Base-by-base conservation (phyloP, 345 rosid species). In the Laguncularia racemosa region DNA sequence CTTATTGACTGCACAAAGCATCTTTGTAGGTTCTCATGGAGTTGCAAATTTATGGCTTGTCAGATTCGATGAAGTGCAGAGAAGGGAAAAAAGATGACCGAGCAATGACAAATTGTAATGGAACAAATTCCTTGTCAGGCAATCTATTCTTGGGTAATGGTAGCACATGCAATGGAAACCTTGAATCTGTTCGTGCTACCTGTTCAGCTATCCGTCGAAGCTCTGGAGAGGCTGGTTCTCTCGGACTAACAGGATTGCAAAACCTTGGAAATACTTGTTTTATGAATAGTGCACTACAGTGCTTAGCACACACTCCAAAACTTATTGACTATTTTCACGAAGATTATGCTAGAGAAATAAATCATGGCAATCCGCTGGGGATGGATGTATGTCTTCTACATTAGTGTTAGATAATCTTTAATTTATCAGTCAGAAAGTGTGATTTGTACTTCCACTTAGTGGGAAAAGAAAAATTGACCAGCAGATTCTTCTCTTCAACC, bases 201-300 rank as follows among this genome's bases (percentile, higher is more conserved):
- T 75, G 81, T 55, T 76, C 73, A 65, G 62, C 70, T n/a, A 66
- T 72, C 60, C 63, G 71, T 64, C 85, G 79, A 69, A 86, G 72
- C 75, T 73, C 88, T 47, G 86, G 90, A 60, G 97, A 93, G 79
- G 86, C 85, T 60, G 99, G 99, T 64, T 85, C 84, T 63, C 74
- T 93, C 76, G 99, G 99, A 61, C 66, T 93, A 80, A 79, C 95
- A 45, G 99, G 97, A 70, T 76, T 93, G 69, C 99, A 89, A 75
- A 93, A 93, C 76, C 90, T 93, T 57, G 99, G 97, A 74, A 93
- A 93, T 71, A 93, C 99, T 61, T 93, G 99, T 71, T 93, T 93
- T 75, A 87, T 93, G 99, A 93, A 93, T 68, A 93, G 99, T 59
- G 76, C 96, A 66, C 80, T 89, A 60, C 99, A 93, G 77, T 93